Conservation (phyloP, 345 rosid genomes). For the Boechera retrofracta region DNA sequence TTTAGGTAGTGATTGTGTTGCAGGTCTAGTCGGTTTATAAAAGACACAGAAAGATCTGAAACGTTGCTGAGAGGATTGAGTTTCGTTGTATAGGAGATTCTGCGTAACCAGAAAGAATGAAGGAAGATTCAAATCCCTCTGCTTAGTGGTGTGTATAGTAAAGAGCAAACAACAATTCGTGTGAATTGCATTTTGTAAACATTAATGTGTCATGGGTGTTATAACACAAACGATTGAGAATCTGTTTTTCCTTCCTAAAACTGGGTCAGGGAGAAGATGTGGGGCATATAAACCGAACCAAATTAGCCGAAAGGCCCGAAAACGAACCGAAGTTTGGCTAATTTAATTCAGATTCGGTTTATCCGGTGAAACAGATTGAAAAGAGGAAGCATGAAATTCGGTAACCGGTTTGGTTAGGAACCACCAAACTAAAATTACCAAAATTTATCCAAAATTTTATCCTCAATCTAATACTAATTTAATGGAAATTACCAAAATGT, state of each 20-base stretch:
- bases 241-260: not conserved
- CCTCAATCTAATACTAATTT: too few relatives aligned
- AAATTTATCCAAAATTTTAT: too few relatives aligned
- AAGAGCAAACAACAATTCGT: conserved; percentile 12
- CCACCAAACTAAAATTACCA: not conserved
- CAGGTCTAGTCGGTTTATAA: conserved; percentile 22
- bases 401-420: not conserved
- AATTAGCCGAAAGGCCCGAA: too few relatives aligned
- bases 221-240: conserved; percentile 7
- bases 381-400: not conserved
- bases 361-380: too few relatives aligned
- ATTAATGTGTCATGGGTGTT: conserved; percentile 11
- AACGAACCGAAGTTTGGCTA: too few relatives aligned
- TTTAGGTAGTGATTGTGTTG: conserved; percentile 39
- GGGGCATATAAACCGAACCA: too few relatives aligned
- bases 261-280: too few relatives aligned
- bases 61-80: conserved; percentile 25
- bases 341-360: too few relatives aligned
- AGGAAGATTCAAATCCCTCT: conserved; percentile 3
- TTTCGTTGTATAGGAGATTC: conserved; percentile 35
- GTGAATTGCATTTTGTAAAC: conserved; percentile 30
- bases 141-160: conserved; percentile 32
- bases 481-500: too few relatives aligned
- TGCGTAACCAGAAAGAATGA: conserved; percentile 28
- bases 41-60: conserved; percentile 16